Evolutionary conservation across 2,329 filamentous ascomycete species (phyloP), one percentile per base, ranked within the genome.

Genomic region (Coleophoma crateriformis): DNA sequence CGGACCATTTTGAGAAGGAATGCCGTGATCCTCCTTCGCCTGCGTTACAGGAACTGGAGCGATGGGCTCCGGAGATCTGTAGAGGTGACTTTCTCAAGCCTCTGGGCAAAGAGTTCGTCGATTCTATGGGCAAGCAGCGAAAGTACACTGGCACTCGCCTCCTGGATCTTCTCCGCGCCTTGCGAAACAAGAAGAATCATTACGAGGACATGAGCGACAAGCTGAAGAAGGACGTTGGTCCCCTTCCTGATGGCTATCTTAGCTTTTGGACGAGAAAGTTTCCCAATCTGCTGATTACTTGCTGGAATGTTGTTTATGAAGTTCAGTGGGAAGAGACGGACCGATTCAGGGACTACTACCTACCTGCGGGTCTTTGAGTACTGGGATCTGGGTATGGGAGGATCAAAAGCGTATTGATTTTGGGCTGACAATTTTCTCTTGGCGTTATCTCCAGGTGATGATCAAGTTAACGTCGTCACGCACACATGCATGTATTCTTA

Each of bases 111-210:
- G 83, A 86, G 33, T 97, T 97, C 66, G 85, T 95, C 53, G 89
- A 95, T 37, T 92, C 86, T 2, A 77, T 97, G 7, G 91, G 90
- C 51, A 96, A 95, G 70, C 92, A 97, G 70, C 82, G 92, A 62
- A 96, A 96, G 69, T 99, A 99, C 69, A 94, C 87, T 0, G 91
- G 91, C 0, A 79, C 81, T 1, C 81, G 83, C 43, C 79, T 99
- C 64, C 71, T 99, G 48, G 94, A 99, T 68, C 75, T 99, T 19
- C 72, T 99, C 17, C 81, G 94, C 2, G 94, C 92, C 1, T 73
- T 99, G 49, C 78, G 94, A 20, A 99, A 99, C 70, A 99, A 99
- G 79, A 88, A 88, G 61, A 96, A 97, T 56, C 94, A 99, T 65
- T 99, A 96, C 66, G 91, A 96, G 63, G 94, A 99, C 66, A 92